phyloP scores from a whole-genome alignment of 768 basidiomycete species.

The Xerocomus brunneocitrinus region DNA sequence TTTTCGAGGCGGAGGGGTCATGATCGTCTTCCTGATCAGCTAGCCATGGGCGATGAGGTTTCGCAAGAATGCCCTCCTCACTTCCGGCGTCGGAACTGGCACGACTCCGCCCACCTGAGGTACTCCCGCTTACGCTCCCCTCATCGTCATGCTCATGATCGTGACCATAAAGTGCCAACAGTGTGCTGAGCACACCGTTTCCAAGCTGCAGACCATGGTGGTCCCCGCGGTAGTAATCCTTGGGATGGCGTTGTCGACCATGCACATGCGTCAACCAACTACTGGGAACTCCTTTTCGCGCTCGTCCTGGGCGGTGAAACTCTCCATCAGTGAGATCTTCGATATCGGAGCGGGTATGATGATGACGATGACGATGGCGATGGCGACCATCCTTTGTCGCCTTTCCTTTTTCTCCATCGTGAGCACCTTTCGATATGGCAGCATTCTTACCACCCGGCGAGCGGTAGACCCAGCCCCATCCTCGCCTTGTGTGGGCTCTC shows the following conservation, averaged over 20 bases:
- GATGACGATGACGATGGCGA: not conserved
- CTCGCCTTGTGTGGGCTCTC: slow-evolving; percentile 38
- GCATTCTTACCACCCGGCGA: slow-evolving; percentile 1
- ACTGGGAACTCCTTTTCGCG: slow-evolving; percentile 16
- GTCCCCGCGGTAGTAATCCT: not conserved
- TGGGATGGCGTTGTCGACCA: slow-evolving; percentile 2
- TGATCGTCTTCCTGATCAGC: slow-evolving; percentile 4
- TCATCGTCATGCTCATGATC: slow-evolving; percentile 29
- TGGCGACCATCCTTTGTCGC: not conserved
- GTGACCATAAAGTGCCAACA: slow-evolving; percentile 57
- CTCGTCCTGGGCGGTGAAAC: slow-evolving; percentile 4
- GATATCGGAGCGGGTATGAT: slow-evolving; percentile 4
- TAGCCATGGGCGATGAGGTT: slow-evolving; percentile 22
- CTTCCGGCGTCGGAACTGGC: slow-evolving; percentile 20
- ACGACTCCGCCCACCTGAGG: slow-evolving; percentile 16
- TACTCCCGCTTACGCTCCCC: slow-evolving; percentile 21
- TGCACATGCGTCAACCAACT: slow-evolving; percentile 14
- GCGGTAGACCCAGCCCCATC: slow-evolving; percentile 18
- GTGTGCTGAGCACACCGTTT: slow-evolving; percentile 58
- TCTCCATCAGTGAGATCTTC: slow-evolving; percentile 3
- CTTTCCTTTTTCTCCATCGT: slow-evolving; percentile 8
- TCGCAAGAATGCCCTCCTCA: slow-evolving; percentile 14
- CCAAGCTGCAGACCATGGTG: slow-evolving; percentile 23
- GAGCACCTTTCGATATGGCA: not conserved
- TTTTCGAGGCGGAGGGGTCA: slow-evolving; percentile 1